Evolutionary conservation across 768 basidiomycete species (phyloP).

Genomic region (Coprinopsis cinerea): DNA sequence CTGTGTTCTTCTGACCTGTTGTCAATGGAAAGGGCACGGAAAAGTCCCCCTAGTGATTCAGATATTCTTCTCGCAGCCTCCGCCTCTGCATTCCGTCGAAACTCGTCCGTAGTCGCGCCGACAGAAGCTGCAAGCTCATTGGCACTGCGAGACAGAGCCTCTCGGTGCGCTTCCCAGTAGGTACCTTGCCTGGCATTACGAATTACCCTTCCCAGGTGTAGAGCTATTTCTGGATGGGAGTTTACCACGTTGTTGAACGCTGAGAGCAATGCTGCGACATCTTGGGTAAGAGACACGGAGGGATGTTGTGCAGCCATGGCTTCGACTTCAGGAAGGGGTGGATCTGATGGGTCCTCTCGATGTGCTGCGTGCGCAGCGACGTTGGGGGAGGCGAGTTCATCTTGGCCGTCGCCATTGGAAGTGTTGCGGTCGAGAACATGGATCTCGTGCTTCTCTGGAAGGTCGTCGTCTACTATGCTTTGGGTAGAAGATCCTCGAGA

Average conservation of each 20-base stretch:
- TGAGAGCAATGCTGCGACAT: conserved; percentile 57
- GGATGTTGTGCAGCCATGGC: conserved; percentile 32
- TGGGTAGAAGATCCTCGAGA: conserved; percentile 27
- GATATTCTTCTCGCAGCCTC: conserved; percentile 61
- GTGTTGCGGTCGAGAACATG: conserved; percentile 46
- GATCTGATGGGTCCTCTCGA: conserved; percentile 24
- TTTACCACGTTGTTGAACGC: conserved; percentile 50
- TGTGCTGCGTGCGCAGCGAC: conserved; percentile 2
- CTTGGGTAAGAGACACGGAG: conserved; percentile 51
- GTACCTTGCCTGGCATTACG: conserved; percentile 56
- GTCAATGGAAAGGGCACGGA: conserved; percentile 44
- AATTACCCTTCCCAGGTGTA: conserved; percentile 58
- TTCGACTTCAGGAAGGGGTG: conserved; percentile 31
- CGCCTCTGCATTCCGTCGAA: conserved; percentile 49
- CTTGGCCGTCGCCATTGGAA: conserved; percentile 4
- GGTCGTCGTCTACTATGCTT: conserved; percentile 38
- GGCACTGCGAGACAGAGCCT: conserved; percentile 51
- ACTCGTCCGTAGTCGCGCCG: conserved; percentile 35
- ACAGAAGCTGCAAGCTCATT: conserved; percentile 46
- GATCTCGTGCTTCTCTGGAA: conserved; percentile 51
- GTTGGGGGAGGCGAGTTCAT: not conserved
- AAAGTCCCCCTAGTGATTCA: conserved; percentile 54
- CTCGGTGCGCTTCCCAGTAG: conserved; percentile 66
- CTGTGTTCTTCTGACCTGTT: conserved; percentile 6
- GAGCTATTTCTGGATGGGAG: conserved; percentile 67